Base-by-base conservation (phyloP, 2,329 filamentous ascomycete species). In the Nothomitra cinnamomea region DNA sequence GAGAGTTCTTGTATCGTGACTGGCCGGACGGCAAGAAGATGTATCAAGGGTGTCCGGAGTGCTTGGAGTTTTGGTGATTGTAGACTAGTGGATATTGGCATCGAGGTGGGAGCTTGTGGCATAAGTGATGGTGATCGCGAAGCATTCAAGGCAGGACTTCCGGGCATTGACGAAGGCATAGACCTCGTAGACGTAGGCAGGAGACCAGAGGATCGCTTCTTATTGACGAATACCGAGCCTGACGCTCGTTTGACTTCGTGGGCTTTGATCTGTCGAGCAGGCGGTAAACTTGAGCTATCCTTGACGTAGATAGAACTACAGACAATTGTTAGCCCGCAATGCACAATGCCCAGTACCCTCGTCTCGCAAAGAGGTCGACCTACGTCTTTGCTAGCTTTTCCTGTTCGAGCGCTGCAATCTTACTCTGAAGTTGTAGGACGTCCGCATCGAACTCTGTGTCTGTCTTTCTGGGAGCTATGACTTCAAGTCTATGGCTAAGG, bases 321-420 rank as follows among this genome's bases (percentile, higher is more conserved):
- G 28, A 49, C 17, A 28, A 13, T 10, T 13, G 13, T 49, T 49
- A 49, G 45, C 25, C n/a, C 8, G n/a, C n/a, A n/a, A 41, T 41
- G 15, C 8, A 24, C n/a, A n/a, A 41, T 41, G 15, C 28, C 5
- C 28, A 10, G 28, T 32, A 24, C 45, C 24, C 43, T 25, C n/a
- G 12, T 25, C 22, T 15, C 25, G 43, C 19, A n/a, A 51, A n/a
- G 15, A n/a, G 19, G 21, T 38, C 19, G 59, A 64, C 67, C 62
- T 65, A 70, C 68, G 75, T 75, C 63, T 77, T 78, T 38, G 77
- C 77, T 64, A 79, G 73, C 65, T 79, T 80, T 58, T 78, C 72
- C 61, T 79, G 70, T 61, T 79, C 70, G 52, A 77, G 72, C 21
- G 75, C 73, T 56, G 73, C 78, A 63, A 82, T 69, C 60, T 71